Percentiles rank a stretch among this genome's conserved stretches.
These are phyloP conservation scores for Aspergillus nidulans DNA, from an alignment of 495 filamentous ascomycete genomes.

Conservation along the genomic window DNA sequence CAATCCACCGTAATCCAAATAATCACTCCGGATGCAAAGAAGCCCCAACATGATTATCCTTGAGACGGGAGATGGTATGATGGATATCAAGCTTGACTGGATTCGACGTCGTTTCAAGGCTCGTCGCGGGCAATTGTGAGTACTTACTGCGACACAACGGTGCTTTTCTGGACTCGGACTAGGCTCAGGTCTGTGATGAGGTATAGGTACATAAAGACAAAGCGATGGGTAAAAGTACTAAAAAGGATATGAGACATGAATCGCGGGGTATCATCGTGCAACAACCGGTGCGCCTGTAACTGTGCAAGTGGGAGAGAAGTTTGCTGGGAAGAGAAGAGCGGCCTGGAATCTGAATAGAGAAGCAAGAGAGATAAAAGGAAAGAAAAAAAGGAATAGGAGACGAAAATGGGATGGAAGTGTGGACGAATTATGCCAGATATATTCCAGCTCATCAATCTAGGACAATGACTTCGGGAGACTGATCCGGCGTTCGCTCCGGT, in stretches of 20 bases:
- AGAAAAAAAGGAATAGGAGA: neutral
- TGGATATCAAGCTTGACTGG: no score
- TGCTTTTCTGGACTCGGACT: neutral
- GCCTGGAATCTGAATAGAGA: neutral
- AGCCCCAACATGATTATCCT: no score
- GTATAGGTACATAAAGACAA: neutral
- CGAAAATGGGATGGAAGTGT: neutral
- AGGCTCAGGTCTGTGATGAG: neutral
- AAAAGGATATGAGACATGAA: slow-evolving; percentile 1
- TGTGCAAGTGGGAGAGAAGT: slow-evolving; percentile 1
- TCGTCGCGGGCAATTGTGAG: neutral
- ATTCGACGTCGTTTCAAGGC: no score
- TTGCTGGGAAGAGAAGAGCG: neutral
- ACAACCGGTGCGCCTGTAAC: slow-evolving; percentile 8
- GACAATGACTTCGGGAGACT: slow-evolving; percentile 27
- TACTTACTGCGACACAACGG: neutral
- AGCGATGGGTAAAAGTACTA: slow-evolving; percentile 4
- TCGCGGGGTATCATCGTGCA: slow-evolving; percentile 15
- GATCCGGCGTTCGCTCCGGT: neutral
- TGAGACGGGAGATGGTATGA: no score
- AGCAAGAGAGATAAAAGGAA: no score
- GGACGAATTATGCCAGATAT: neutral
- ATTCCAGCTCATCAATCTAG: slow-evolving; percentile 22
- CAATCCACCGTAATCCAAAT: no score
- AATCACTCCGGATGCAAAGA: no score